phyloP scores from a whole-genome alignment of 169 alveolate genomes.

The Fabrea salina region DNA sequence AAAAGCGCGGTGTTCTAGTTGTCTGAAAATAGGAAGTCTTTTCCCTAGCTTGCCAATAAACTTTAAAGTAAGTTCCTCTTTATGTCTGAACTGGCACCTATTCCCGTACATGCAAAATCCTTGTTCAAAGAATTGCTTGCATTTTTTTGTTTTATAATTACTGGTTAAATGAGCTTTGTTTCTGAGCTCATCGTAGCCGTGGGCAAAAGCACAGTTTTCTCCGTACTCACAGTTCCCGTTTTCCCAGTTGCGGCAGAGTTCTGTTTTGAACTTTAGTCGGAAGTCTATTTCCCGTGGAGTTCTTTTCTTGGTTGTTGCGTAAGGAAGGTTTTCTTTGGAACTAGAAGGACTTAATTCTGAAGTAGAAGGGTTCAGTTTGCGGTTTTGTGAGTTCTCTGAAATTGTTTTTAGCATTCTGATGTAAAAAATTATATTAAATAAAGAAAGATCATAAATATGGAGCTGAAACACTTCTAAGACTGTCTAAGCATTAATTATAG shows the following conservation, averaged over 20 bases:
- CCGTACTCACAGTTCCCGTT: conserved; percentile 59
- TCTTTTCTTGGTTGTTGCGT: background rate
- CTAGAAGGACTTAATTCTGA: too few relatives aligned
- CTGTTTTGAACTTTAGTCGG: conserved; percentile 67
- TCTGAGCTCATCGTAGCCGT: conserved; percentile 65
- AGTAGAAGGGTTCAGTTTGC: too few relatives aligned
- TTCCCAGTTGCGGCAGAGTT: conserved; percentile 65
- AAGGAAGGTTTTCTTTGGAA: too few relatives aligned
- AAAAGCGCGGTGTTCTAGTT: background rate
- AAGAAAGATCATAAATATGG: too few relatives aligned
- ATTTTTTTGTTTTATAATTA: conserved; percentile 68
- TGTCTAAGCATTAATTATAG: too few relatives aligned
- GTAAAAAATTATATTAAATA: too few relatives aligned
- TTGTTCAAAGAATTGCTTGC: conserved; percentile 65
- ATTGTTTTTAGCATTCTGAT: too few relatives aligned
- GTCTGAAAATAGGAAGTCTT: conserved; percentile 22
- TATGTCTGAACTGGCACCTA: conserved; percentile 73
- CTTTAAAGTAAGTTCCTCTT: background rate
- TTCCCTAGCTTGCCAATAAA: background rate
- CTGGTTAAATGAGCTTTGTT: conserved; percentile 47
- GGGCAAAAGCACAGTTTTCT: conserved; percentile 73
- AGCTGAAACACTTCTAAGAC: too few relatives aligned
- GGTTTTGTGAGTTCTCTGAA: too few relatives aligned
- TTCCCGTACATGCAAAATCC: conserved; percentile 73
- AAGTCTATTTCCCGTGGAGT: background rate